phyloP scores from a whole-genome alignment of 2,329 filamentous ascomycete genomes.

The Dactylella cylindrospora region DNA sequence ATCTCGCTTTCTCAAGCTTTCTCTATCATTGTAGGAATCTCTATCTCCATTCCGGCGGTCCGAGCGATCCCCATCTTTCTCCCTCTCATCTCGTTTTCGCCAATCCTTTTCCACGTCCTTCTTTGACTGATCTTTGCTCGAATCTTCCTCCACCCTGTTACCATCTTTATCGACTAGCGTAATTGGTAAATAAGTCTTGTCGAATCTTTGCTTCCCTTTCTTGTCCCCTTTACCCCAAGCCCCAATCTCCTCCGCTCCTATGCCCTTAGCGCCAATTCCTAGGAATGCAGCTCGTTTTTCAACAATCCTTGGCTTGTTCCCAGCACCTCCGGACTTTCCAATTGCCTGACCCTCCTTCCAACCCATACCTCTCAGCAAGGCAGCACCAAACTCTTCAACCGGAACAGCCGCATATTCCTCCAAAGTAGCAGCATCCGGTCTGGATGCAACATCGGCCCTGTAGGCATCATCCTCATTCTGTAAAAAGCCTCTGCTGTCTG shows the following conservation, averaged over 20 bases:
- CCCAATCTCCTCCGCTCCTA: conserved; percentile 73
- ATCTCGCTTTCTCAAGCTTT: conserved; percentile 52
- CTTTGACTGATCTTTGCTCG: conserved; percentile 54
- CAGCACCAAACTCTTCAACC: conserved; percentile 91
- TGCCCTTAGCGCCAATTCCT: conserved; percentile 83
- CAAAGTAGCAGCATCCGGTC: conserved; percentile 73
- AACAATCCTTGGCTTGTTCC: conserved; percentile 63
- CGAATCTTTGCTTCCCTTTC: conserved; percentile 56
- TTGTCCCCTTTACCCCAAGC: conserved; percentile 74
- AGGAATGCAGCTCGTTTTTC: conserved; percentile 76
- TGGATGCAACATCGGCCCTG: conserved; percentile 66
- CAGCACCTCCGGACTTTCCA: conserved; percentile 57
- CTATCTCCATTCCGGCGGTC: conserved; percentile 44
- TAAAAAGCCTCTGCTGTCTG: conserved; percentile 39
- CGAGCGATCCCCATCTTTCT: conserved; percentile 44
- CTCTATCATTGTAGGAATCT: conserved; percentile 49
- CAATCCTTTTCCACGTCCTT: conserved; percentile 61
- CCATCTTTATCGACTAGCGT: conserved; percentile 60
- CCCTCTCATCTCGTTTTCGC: conserved; percentile 56
- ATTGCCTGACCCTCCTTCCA: conserved; percentile 74
- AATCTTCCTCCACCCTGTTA: conserved; percentile 29
- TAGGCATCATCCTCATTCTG: conserved; percentile 69
- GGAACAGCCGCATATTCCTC: conserved; percentile 86
- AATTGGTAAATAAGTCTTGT: conserved; percentile 61
- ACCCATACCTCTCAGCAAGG: conserved; percentile 87